phyloP scores from a whole-genome alignment of 352 stramenopile species.

The Phytophthora chlamydospora region DNA sequence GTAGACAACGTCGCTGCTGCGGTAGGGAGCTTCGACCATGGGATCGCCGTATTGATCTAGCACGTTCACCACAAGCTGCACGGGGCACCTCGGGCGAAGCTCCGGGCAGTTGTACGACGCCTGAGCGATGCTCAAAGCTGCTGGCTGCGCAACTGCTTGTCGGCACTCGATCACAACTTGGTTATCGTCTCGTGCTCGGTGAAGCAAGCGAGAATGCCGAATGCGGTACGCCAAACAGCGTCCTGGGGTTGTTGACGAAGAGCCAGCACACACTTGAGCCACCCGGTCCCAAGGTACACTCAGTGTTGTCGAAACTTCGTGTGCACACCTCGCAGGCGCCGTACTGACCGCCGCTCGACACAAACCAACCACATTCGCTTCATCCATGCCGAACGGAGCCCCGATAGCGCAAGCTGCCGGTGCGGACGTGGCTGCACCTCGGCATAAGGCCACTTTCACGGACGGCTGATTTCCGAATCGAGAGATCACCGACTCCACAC shows the following conservation, averaged over 20 bases:
- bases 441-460: conserved; percentile 39
- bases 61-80: conserved; percentile 46
- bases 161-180: conserved; percentile 44
- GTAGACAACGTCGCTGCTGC: conserved; percentile 18
- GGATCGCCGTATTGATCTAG: conserved; percentile 64
- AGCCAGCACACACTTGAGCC: conserved; percentile 40
- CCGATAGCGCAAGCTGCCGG: conserved; percentile 42
- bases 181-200: conserved; percentile 22
- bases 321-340: conserved; percentile 48
- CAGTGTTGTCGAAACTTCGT: conserved; percentile 30
- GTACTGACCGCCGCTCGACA: conserved; percentile 41
- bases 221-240: conserved; percentile 51
- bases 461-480: conserved; percentile 20
- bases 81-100: conserved; percentile 48
- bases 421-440: conserved; percentile 29
- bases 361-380: conserved; percentile 37
- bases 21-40: conserved; percentile 29
- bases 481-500: conserved; percentile 30
- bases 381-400: conserved; percentile 54
- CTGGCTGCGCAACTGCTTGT: conserved; percentile 20
- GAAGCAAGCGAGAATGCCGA: conserved; percentile 17
- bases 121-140: conserved; percentile 48
- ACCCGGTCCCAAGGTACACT: conserved; percentile 37
- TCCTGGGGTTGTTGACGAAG: conserved; percentile 43
- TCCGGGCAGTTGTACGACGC: conserved; percentile 55